These are phyloP conservation scores for Yamadazyma spencermartinsiae DNA, from an alignment of 1,139 yeast species.

Conservation along the genomic window DNA sequence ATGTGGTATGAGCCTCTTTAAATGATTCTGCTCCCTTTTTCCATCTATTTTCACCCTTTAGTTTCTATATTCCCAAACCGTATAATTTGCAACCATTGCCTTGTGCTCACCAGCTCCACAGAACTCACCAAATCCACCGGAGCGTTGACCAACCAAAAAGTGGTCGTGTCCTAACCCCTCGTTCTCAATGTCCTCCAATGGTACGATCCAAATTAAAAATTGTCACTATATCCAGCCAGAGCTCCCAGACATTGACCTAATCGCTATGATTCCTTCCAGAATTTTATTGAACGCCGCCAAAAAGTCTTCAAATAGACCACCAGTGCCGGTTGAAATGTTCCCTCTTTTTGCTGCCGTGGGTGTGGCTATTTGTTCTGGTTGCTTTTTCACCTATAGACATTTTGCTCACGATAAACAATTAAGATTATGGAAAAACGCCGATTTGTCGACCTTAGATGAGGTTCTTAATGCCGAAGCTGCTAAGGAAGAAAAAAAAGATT, in stretches of 20 bases:
- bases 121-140: not conserved
- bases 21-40: too few species aligned
- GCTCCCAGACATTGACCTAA: not conserved
- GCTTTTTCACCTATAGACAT: slow-evolving; percentile 72
- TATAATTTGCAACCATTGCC: too few species aligned
- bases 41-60: too few species aligned
- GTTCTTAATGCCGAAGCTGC: slow-evolving; percentile 54
- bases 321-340: slow-evolving; percentile 72
- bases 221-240: not conserved
- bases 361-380: slow-evolving; percentile 66
- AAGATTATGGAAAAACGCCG: slow-evolving; percentile 71
- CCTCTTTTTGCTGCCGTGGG: slow-evolving; percentile 65
- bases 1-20: too few species aligned
- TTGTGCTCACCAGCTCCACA: not conserved
- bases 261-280: slow-evolving; percentile 57
- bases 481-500: slow-evolving; percentile 27
- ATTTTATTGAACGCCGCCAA: slow-evolving; percentile 51
- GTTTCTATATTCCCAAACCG: too few species aligned
- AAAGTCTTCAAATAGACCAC: slow-evolving; percentile 25
- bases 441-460: slow-evolving; percentile 55
- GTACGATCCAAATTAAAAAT: slow-evolving; percentile 10
- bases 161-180: slow-evolving; percentile 5
- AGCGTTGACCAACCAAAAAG: slow-evolving; percentile 14
- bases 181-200: slow-evolving; percentile 11
- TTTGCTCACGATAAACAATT: slow-evolving; percentile 64